These are phyloP conservation scores for Gracilariopsis chorda DNA, from an alignment of 23 red algal species.

Conservation along the genomic window DNA sequence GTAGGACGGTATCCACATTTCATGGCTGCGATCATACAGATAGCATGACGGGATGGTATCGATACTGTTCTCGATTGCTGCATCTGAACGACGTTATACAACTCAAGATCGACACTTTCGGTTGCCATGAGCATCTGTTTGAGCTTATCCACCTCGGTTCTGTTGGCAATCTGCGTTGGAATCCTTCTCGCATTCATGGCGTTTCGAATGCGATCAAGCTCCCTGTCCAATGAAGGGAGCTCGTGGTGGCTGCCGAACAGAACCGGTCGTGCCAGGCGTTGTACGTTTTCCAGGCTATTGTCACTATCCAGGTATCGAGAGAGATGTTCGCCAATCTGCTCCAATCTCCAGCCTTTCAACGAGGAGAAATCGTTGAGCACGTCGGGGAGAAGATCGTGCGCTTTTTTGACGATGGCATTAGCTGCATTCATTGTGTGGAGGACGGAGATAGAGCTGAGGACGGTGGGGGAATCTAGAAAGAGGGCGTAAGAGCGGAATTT, in stretches of 20 bases:
- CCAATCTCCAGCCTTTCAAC: neutral
- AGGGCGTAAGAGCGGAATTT: neutral
- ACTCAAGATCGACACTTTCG: neutral
- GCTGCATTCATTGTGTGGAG: neutral
- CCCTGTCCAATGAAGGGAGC: neutral
- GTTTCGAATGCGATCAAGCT: neutral
- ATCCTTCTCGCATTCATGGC: neutral
- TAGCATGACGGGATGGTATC: neutral
- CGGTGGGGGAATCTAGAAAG: neutral
- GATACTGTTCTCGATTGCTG: neutral
- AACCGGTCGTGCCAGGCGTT: neutral
- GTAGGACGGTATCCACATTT: neutral
- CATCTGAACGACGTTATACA: neutral
- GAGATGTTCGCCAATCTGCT: conserved; percentile 7
- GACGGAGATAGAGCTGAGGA: neutral
- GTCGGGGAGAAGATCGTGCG: neutral
- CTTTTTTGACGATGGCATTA: neutral
- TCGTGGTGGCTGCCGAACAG: neutral
- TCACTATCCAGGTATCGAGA: neutral
- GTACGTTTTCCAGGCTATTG: neutral
- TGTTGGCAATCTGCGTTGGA: neutral
- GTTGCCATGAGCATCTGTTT: neutral
- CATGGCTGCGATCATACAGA: neutral
- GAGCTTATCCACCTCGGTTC: neutral
- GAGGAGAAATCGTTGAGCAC: neutral